phyloP scores from a whole-genome alignment of 2,329 filamentous ascomycete genomes.

The Graphilbum ipis-grandicollis region DNA sequence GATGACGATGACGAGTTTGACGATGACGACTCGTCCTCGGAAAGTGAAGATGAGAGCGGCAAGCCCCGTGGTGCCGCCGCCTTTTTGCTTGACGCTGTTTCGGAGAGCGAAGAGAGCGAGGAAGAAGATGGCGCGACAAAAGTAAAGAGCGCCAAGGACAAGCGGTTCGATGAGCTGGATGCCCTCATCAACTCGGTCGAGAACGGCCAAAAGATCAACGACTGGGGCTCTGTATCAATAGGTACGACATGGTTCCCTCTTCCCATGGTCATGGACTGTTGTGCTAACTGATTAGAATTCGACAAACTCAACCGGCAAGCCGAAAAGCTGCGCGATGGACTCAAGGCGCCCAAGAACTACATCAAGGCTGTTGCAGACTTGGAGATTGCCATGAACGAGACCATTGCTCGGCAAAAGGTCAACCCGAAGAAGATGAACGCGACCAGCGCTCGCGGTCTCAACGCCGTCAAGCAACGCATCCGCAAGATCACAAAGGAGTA shows the following conservation, averaged over 20 bases:
- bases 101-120: conserved; percentile 68
- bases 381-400: conserved; percentile 88
- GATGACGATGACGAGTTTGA: conserved; percentile 22
- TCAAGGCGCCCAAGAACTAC: conserved; percentile 76
- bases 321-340: conserved; percentile 57
- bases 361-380: conserved; percentile 86
- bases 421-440: conserved; percentile 98
- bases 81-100: conserved; percentile 62
- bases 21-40: conserved; percentile 26
- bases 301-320: conserved; percentile 87
- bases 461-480: conserved; percentile 94
- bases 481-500: conserved; percentile 98
- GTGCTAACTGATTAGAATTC: conserved; percentile 45
- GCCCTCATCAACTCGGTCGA: conserved; percentile 79
- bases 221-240: conserved; percentile 84
- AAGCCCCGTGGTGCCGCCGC: conserved; percentile 55
- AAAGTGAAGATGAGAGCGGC: conserved; percentile 36
- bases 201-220: conserved; percentile 92
- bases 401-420: conserved; percentile 88
- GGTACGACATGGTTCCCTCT: conserved; percentile 37
- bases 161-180: conserved; percentile 87
- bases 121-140: conserved; percentile 75
- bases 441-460: conserved; percentile 81
- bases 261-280: background rate
- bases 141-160: conserved; percentile 96